Evolutionary conservation across 148 eudicot species (phyloP), one percentile per base, ranked within the genome.

Genomic region (Silene uniflora): DNA sequence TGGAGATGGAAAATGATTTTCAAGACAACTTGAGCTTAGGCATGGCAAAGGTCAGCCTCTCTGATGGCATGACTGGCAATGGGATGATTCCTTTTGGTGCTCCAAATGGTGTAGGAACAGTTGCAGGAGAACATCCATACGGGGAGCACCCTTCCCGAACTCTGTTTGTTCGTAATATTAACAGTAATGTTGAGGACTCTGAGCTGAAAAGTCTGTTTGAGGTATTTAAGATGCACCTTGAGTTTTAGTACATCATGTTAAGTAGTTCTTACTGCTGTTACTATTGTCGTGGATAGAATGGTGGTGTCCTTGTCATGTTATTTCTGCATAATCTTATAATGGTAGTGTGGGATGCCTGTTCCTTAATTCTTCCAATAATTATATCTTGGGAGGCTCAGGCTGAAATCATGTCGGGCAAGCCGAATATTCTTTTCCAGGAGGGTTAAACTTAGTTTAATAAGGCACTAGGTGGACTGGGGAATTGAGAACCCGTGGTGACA

Each of bases 81-180:
- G 88, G 93, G 60, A 76, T 86, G 79, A 72, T 86, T 23, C 82
- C 85, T 25, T 83, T 55, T 70, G 88, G 83, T 68, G 79, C 84
- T 49, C 27, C 90, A 21, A 88, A 86, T 81, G 86, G 87, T 66
- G 84, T 61, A 29, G 97, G 90, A 66, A 75, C 89, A 56, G 86
- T 91, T 79, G 85, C 86, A n/a, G 98, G 95, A 71, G 96, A 91
- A 68, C 97, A 90, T 81, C 96, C 97, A 35, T 86, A 76, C 68
- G 96, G 93, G 58, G 93, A 91, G 79, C 93, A 93, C 73, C 98
- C 98, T 73, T 93, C 98, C 16, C 84, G 98, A 78, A 93, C 98
- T 8, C 75, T 93, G 12, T 91, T 93, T 82, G 98, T 93, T 35
- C 91, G 97, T 18, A 93, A 93, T 64, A 93, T 93, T 47, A 93